phyloP scores from a whole-genome alignment of 1,284 basidiomycete species.

The Somion occarium region DNA sequence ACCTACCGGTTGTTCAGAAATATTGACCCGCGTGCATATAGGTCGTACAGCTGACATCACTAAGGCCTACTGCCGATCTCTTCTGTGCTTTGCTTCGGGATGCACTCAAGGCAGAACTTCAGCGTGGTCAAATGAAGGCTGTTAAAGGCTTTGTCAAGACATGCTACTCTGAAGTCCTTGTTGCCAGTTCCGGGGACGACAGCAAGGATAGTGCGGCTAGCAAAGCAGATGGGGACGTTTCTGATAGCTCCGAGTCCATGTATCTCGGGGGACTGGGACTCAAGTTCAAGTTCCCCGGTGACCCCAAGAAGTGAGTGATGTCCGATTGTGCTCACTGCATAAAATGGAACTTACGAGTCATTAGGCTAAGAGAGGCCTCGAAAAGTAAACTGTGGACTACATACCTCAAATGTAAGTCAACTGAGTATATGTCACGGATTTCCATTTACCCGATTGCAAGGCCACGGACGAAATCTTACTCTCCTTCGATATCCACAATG shows the following conservation, averaged over 20 bases:
- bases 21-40: constrained; percentile 25
- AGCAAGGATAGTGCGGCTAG: constrained; percentile 41
- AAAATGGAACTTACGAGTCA: neutral
- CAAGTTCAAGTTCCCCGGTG: constrained; percentile 89
- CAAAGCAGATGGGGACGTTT: constrained; percentile 48
- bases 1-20: neutral
- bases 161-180: constrained; percentile 91
- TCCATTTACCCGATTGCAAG: constrained; percentile 30
- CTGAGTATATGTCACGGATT: neutral
- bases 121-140: constrained; percentile 88
- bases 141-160: constrained; percentile 90
- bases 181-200: constrained; percentile 60
- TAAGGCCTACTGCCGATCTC: constrained; percentile 92
- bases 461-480: constrained; percentile 85
- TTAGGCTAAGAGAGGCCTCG: constrained; percentile 87
- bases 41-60: constrained; percentile 94
- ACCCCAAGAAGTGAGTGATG: constrained; percentile 84
- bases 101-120: constrained; percentile 83
- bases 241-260: constrained; percentile 51
- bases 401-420: constrained; percentile 72
- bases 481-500: constrained; percentile 97
- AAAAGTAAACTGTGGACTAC: constrained; percentile 97
- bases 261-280: constrained; percentile 87
- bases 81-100: constrained; percentile 91
- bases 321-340: constrained; percentile 2